A percentile compares a stretch with the other conserved stretches of the same genome.
Evolutionary conservation across 768 basidiomycete genomes (phyloP).

Genomic region (Trametes meyenii): DNA sequence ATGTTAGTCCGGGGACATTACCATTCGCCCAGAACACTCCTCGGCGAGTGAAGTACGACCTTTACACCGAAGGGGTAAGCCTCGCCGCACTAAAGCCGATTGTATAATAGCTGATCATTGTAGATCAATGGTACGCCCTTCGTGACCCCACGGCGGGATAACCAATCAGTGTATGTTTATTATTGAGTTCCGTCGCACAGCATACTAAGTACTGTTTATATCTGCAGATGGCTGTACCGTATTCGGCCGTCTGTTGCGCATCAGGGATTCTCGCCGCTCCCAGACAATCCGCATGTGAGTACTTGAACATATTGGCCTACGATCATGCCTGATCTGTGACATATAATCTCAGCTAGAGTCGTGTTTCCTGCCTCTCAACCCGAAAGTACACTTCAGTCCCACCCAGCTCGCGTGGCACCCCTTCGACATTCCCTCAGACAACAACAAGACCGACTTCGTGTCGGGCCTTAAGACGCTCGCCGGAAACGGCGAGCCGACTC

Average conservation of each 20-base stretch:
- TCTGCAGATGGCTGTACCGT: slow-evolving; percentile 61
- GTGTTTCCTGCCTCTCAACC: slow-evolving; percentile 60
- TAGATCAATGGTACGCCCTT: slow-evolving; percentile 66
- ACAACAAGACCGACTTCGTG: slow-evolving; percentile 53
- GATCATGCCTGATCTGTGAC: neutral
- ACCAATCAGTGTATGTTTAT: slow-evolving; percentile 49
- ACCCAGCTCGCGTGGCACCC: slow-evolving; percentile 71
- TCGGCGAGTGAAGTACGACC: slow-evolving; percentile 62
- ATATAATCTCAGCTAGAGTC: slow-evolving; percentile 54
- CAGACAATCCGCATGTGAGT: slow-evolving; percentile 61
- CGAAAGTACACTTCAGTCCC: slow-evolving; percentile 60
- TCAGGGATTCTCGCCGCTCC: slow-evolving; percentile 57
- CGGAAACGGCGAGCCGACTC: slow-evolving; percentile 63
- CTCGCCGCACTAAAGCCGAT: neutral
- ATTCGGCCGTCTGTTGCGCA: slow-evolving; percentile 72
- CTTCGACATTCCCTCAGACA: slow-evolving; percentile 51
- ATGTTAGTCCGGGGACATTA: slow-evolving; percentile 52
- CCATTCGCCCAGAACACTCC: slow-evolving; percentile 64
- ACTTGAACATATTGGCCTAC: neutral
- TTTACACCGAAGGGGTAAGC: slow-evolving; percentile 62
- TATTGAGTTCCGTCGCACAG: neutral
- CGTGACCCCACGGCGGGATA: slow-evolving; percentile 57
- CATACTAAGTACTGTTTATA: neutral
- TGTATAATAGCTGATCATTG: neutral
- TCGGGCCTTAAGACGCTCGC: slow-evolving; percentile 64